phyloP scores from a whole-genome alignment of 192 early-diverging fungal genomes.

The Podila minutissima region DNA sequence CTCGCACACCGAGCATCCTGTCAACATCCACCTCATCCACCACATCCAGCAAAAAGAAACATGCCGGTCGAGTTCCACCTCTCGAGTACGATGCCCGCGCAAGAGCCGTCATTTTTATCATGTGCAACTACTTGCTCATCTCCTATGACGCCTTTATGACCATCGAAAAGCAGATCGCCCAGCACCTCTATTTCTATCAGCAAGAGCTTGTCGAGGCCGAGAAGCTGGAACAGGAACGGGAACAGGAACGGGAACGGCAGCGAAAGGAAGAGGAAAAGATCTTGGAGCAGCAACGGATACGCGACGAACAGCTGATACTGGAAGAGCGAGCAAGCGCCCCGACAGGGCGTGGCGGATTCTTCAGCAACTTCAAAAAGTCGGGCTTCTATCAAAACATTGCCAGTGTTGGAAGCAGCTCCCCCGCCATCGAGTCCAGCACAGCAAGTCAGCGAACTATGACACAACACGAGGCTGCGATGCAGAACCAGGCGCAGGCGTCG shows the following conservation, averaged over 20 bases:
- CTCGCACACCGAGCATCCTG: background rate
- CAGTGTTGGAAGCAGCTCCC: background rate
- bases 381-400: slow-evolving; percentile 1
- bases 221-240: slow-evolving; percentile 9
- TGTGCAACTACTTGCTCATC: slow-evolving; percentile 49
- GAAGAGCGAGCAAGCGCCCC: background rate
- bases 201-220: slow-evolving; percentile 45
- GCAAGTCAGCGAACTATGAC: slow-evolving; percentile 5
- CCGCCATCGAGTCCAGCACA: background rate
- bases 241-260: background rate
- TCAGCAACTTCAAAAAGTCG: slow-evolving; percentile 18
- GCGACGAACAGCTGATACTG: background rate
- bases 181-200: slow-evolving; percentile 64
- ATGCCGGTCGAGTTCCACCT: slow-evolving; percentile 15
- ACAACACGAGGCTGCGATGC: slow-evolving; percentile 49
- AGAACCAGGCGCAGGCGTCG: slow-evolving; percentile 43
- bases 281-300: slow-evolving; percentile 14
- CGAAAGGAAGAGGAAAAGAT: slow-evolving; percentile 22
- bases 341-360: slow-evolving; percentile 23
- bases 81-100: slow-evolving; percentile 63
- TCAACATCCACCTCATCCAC: slow-evolving; percentile 6
- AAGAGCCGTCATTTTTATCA: slow-evolving; percentile 53
- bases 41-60: background rate
- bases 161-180: slow-evolving; percentile 59
- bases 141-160: slow-evolving; percentile 23